Evolutionary conservation across 2,329 filamentous ascomycete species (phyloP).

Genomic region (Sporothrix inflata): DNA sequence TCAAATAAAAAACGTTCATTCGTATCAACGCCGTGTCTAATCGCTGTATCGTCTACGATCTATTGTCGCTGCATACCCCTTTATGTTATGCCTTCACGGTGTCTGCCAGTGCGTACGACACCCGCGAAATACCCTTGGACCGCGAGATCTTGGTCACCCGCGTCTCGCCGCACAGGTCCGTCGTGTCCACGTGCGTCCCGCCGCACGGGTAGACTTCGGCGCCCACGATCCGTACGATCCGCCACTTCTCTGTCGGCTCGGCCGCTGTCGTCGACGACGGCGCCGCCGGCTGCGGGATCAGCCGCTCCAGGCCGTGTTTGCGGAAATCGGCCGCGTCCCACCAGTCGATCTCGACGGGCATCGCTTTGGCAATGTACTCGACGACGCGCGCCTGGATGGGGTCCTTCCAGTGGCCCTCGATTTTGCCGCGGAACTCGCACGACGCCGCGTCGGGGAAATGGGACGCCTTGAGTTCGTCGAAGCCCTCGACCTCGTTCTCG

Average conservation of each 20-base stretch:
- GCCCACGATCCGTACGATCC: slow-evolving; percentile 70
- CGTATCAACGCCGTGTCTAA: background rate
- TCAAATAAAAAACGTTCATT: background rate
- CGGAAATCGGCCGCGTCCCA: slow-evolving; percentile 68
- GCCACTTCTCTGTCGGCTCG: slow-evolving; percentile 55
- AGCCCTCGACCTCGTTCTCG: slow-evolving; percentile 53
- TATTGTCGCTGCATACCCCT: background rate
- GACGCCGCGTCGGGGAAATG: slow-evolving; percentile 70
- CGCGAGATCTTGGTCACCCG: slow-evolving; percentile 69
- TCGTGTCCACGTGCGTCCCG: slow-evolving; percentile 70
- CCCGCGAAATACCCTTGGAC: slow-evolving; percentile 64
- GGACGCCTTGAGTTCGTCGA: slow-evolving; percentile 71
- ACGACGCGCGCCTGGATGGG: slow-evolving; percentile 65
- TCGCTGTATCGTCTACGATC: background rate
- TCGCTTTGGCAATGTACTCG: slow-evolving; percentile 57
- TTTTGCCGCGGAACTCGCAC: slow-evolving; percentile 69
- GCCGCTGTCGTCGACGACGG: slow-evolving; percentile 39
- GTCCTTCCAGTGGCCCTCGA: slow-evolving; percentile 65
- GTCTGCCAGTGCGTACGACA: slow-evolving; percentile 48
- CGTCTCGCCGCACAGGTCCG: slow-evolving; percentile 61
- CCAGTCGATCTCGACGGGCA: slow-evolving; percentile 67
- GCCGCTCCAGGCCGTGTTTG: slow-evolving; percentile 55
- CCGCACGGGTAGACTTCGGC: slow-evolving; percentile 74
- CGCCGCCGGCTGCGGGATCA: slow-evolving; percentile 47
- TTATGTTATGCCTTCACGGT: background rate